phyloP scores from a whole-genome alignment of 768 basidiomycete species.

The Mycena vitilis region DNA sequence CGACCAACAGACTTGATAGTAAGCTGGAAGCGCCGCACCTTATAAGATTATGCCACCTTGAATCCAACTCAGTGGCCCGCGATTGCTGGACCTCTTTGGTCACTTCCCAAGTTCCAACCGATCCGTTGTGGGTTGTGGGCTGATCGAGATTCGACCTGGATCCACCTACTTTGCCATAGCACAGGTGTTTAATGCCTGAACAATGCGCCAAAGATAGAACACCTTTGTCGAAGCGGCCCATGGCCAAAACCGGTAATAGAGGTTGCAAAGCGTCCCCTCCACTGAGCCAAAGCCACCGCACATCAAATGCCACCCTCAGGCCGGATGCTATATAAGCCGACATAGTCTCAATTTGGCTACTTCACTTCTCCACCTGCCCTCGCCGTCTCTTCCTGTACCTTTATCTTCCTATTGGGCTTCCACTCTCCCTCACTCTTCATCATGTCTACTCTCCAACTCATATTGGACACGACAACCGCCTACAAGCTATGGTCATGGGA shows the following conservation, averaged over 20 bases:
- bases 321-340: slow-evolving; percentile 7
- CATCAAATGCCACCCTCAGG: slow-evolving; percentile 1
- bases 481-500: slow-evolving; percentile 46
- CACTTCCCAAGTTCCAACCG: too few relatives aligned
- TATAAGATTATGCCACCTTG: too few relatives aligned
- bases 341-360: too few relatives aligned
- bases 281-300: slow-evolving; percentile 13
- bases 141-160: too few relatives aligned
- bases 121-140: too few relatives aligned
- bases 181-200: background rate
- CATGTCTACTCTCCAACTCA: slow-evolving; percentile 47
- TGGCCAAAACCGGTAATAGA: slow-evolving; percentile 9
- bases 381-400: background rate
- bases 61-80: too few relatives aligned
- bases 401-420: background rate
- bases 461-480: slow-evolving; percentile 36
- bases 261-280: slow-evolving; percentile 19
- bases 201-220: background rate
- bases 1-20: too few relatives aligned
- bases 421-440: background rate
- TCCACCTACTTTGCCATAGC: too few relatives aligned
- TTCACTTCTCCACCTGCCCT: background rate
- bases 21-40: too few relatives aligned
- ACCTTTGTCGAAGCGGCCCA: background rate
- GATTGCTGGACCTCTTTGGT: too few relatives aligned